Evolutionary conservation across 2,329 filamentous ascomycete species (phyloP), one percentile per base, ranked within the genome.

Genomic region (Diaporthe amygdali): DNA sequence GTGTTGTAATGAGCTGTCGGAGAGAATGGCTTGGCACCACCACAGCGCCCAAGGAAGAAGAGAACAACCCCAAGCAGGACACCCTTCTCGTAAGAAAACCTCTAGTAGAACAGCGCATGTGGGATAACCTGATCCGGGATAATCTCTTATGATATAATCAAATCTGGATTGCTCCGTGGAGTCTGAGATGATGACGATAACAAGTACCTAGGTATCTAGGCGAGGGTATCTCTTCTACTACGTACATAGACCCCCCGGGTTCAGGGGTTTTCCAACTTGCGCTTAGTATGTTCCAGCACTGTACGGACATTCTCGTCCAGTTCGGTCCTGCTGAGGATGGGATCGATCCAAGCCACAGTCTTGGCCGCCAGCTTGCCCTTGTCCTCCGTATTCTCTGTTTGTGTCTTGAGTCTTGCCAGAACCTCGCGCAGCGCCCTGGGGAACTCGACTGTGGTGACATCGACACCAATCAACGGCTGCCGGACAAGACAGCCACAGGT

Each of bases 401-500:
- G 83, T 27, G 80, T 84, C 76, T 88, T 91, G 73, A 98, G 80
- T 55, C 87, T 84, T 1, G 86, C 84, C 66, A 98, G 84, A 9
- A 91, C 88, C 71, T 89, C 86, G 63, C 90, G 89, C 72, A 98
- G 82, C 59, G 91, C 92, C 51, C 86, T 84, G 8, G 95, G 93
- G 81, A 97, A 97, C 5, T 91, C 89, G 9, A 91, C 85, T 3
- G 92, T 92, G 41, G 85, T 84, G 6, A 88, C 80, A 32, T 88
- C 86, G 20, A 95, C 81, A 25, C 91, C 92, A 63, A 93, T 84
- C 2, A 97, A 84, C 5, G 93, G 90, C 76, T 92, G 87, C 76
- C 89, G 91, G 75, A 96, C 89, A 76, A 91, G 88, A 82, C 93
- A 96, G 78, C 89, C 91, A 80, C 89, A 88, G 0, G 92, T 91